Evolutionary conservation across 495 filamentous ascomycete species (phyloP).

Genomic region (Podospora pseudopauciseta): DNA sequence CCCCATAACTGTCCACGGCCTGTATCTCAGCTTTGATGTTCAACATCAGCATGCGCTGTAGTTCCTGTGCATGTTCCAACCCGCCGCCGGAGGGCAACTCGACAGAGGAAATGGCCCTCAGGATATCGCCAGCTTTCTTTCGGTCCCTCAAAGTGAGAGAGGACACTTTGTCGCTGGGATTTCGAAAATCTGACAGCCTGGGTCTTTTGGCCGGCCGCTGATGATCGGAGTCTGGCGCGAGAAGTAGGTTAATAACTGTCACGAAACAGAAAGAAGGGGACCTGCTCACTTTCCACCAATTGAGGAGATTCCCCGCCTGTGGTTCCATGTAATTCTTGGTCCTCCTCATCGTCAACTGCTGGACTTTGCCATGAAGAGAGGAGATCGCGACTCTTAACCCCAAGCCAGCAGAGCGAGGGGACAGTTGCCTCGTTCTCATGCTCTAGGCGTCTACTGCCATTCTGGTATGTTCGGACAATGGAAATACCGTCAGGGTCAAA

Average conservation of each 20-base stretch:
- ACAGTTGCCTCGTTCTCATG: conserved; percentile 63
- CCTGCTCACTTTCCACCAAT: conserved; percentile 4
- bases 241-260: neutral
- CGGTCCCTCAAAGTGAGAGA: conserved; percentile 59
- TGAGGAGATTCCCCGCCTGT: conserved; percentile 17
- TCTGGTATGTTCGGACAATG: conserved; percentile 83
- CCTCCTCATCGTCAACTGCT: conserved; percentile 1
- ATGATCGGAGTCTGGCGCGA: neutral
- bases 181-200: conserved; percentile 5
- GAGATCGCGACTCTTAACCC: conserved; percentile 62
- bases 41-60: conserved; percentile 84
- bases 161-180: conserved; percentile 28
- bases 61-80: conserved; percentile 55
- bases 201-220: conserved; percentile 17
- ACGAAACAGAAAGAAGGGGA: neutral
- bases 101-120: conserved; percentile 44
- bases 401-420: conserved; percentile 66
- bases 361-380: conserved; percentile 12
- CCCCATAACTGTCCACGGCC: conserved; percentile 60
- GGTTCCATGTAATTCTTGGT: conserved; percentile 24
- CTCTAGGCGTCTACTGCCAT: conserved; percentile 68
- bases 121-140: conserved; percentile 61
- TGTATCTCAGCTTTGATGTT: conserved; percentile 90
- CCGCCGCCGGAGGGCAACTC: conserved; percentile 11
- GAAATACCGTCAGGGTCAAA: conserved; percentile 83